These are phyloP conservation scores for Ustulina deusta DNA, from an alignment of 2,329 filamentous ascomycete species.

Conservation along the genomic window DNA sequence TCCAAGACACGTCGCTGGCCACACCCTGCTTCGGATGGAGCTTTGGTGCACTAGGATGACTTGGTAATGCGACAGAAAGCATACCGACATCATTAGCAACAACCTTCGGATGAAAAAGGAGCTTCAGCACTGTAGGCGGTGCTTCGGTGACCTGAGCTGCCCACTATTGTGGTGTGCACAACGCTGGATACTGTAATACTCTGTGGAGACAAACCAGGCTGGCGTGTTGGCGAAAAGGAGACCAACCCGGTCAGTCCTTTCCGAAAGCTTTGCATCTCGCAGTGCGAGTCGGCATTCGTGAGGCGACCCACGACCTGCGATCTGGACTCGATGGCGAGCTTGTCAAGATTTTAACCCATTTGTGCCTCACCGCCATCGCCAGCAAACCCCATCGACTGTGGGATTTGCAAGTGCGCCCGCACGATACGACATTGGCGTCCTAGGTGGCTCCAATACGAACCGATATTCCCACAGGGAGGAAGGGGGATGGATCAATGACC, in stretches of 20 bases:
- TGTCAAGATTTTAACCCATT: slow-evolving; percentile 11
- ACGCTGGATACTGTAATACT: neutral
- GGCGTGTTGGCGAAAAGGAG: slow-evolving; percentile 16
- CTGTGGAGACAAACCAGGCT: slow-evolving; percentile 22
- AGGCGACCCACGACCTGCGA: slow-evolving; percentile 16
- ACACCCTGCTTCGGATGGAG: slow-evolving; percentile 24
- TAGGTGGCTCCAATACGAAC: slow-evolving; percentile 40
- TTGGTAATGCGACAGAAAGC: slow-evolving; percentile 16
- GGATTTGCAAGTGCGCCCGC: slow-evolving; percentile 22
- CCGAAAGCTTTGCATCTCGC: slow-evolving; percentile 21
- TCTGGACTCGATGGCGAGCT: slow-evolving; percentile 9
- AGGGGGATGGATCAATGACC: slow-evolving; percentile 28
- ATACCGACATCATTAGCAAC: slow-evolving; percentile 6
- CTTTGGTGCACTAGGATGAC: slow-evolving; percentile 22
- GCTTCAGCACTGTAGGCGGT: slow-evolving; percentile 9
- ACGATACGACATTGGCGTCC: slow-evolving; percentile 35
- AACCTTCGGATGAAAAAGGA: slow-evolving; percentile 27
- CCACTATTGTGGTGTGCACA: slow-evolving; percentile 36
- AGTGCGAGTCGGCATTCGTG: slow-evolving; percentile 30
- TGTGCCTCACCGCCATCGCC: slow-evolving; percentile 26
- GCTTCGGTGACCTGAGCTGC: slow-evolving; percentile 29
- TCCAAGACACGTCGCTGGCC: slow-evolving; percentile 30
- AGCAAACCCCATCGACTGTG: slow-evolving; percentile 18
- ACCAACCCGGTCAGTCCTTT: slow-evolving; percentile 8
- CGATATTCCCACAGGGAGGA: slow-evolving; percentile 30